These are phyloP conservation scores for Penicillium egyptiacum DNA, from an alignment of 495 filamentous ascomycete genomes.

Conservation along the genomic window DNA sequence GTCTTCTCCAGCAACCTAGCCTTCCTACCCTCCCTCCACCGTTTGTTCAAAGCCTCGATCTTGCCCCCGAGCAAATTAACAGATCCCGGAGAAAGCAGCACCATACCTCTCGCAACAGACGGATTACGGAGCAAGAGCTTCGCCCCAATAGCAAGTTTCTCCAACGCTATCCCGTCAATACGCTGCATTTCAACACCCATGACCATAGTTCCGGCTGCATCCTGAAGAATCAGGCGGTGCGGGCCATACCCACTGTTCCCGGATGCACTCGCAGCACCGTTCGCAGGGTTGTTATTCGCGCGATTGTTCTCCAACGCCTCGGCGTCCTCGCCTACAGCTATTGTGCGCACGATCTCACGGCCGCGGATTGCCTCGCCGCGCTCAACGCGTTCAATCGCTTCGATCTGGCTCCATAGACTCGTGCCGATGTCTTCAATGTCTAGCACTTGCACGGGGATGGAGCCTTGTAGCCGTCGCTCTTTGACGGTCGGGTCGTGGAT, in stretches of 20 bases:
- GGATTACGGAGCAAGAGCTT: slow-evolving; percentile 73
- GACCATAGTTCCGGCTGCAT: slow-evolving; percentile 66
- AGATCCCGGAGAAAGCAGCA: slow-evolving; percentile 67
- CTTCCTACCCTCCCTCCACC: slow-evolving; percentile 74
- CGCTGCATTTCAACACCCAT: slow-evolving; percentile 71
- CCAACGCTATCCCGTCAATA: slow-evolving; percentile 63
- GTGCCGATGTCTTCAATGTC: slow-evolving; percentile 79
- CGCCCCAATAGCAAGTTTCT: slow-evolving; percentile 69
- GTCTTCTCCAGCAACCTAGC: slow-evolving; percentile 62
- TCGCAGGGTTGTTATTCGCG: slow-evolving; percentile 12
- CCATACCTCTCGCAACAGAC: slow-evolving; percentile 70
- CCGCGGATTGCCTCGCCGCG: slow-evolving; percentile 81
- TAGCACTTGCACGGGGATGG: slow-evolving; percentile 76
- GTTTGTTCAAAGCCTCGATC: slow-evolving; percentile 74
- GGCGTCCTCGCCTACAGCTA: slow-evolving; percentile 52
- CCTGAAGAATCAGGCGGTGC: slow-evolving; percentile 81
- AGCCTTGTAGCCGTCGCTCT: slow-evolving; percentile 53
- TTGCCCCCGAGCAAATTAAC: slow-evolving; percentile 78
- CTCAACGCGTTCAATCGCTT: slow-evolving; percentile 78
- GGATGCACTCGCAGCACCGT: slow-evolving; percentile 17
- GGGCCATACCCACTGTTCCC: slow-evolving; percentile 51
- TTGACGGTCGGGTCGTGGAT: slow-evolving; percentile 51
- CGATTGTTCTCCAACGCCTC: slow-evolving; percentile 31
- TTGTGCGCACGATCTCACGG: slow-evolving; percentile 74
- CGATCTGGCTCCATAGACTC: slow-evolving; percentile 80